Conservation (phyloP, 164 flowering plant genomes). For the Dillenia suffruticosa region DNA sequence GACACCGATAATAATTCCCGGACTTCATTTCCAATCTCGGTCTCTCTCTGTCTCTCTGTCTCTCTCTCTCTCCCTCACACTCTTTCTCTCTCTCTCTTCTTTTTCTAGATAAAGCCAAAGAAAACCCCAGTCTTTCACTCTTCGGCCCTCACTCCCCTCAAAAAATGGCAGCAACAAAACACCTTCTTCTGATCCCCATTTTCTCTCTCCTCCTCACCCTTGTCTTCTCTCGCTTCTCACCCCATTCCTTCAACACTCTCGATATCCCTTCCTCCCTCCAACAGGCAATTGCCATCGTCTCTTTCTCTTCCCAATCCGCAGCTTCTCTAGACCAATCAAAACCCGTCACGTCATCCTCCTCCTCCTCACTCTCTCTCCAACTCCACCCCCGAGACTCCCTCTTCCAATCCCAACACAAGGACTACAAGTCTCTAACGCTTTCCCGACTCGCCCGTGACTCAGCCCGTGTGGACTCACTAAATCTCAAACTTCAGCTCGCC, state of each 20-base stretch:
- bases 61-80: background rate
- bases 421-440: conserved; percentile 25
- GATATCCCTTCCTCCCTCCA: background rate
- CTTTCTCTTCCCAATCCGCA: background rate
- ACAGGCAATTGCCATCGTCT: conserved; percentile 5
- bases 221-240: background rate
- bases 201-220: conserved; percentile 1
- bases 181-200: background rate
- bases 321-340: background rate
- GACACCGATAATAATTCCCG: too few species aligned
- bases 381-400: conserved; percentile 24
- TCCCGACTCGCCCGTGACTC: conserved; percentile 45
- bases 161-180: background rate
- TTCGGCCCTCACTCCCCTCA: background rate
- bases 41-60: conserved; percentile 1
- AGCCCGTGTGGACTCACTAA: conserved; percentile 29
- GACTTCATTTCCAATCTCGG: conserved; percentile 23
- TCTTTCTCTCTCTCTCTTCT: conserved; percentile 3
- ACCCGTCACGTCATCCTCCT: too few species aligned
- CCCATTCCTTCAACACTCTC: background rate
- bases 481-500: conserved; percentile 17
- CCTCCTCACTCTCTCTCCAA: conserved; percentile 12
- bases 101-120: background rate
- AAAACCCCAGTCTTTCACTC: background rate
- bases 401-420: conserved; percentile 14